Conservation (phyloP, 805 yeast genomes). For the Suhomyces pyralidae region DNA sequence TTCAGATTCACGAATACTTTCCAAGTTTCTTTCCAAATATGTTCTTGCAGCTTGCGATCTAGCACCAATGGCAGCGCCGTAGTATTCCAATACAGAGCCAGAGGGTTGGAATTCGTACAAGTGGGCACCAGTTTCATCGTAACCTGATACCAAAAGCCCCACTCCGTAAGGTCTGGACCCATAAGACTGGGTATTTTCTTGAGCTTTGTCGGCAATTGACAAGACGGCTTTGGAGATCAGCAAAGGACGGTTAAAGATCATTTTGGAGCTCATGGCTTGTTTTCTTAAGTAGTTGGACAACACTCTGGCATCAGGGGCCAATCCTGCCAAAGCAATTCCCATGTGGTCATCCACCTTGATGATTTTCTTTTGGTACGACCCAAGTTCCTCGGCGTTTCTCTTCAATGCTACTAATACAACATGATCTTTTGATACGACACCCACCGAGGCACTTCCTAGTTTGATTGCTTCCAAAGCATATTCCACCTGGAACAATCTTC, state of each 20-base stretch:
- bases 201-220: slow-evolving; percentile 94
- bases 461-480: slow-evolving; percentile 94
- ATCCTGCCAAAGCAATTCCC: slow-evolving; percentile 94
- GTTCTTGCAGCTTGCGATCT: slow-evolving; percentile 98
- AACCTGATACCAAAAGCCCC: slow-evolving; percentile 85
- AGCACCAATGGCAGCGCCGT: slow-evolving; percentile 96
- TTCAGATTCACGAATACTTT: slow-evolving; percentile 56
- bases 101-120: slow-evolving; percentile 93
- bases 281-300: slow-evolving; percentile 84
- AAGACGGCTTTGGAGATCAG: slow-evolving; percentile 80
- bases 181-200: slow-evolving; percentile 90
- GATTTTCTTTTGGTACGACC: slow-evolving; percentile 93
- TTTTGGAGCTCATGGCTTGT: slow-evolving; percentile 82
- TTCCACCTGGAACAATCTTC: slow-evolving; percentile 84
- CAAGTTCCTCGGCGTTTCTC: slow-evolving; percentile 94
- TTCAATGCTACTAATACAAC: slow-evolving; percentile 93
- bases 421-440: slow-evolving; percentile 78
- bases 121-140: slow-evolving; percentile 93
- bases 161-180: slow-evolving; percentile 99
- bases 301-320: slow-evolving; percentile 97
- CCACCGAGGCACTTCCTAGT: slow-evolving; percentile 97
- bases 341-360: slow-evolving; percentile 89
- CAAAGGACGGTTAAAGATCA: slow-evolving; percentile 83
- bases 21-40: slow-evolving; percentile 82
- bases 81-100: slow-evolving; percentile 87